Percentiles rank a stretch among this genome's conserved stretches.
These are phyloP conservation scores for Camellia granthamiana DNA, from an alignment of 148 eudicot genomes.

Conservation along the genomic window DNA sequence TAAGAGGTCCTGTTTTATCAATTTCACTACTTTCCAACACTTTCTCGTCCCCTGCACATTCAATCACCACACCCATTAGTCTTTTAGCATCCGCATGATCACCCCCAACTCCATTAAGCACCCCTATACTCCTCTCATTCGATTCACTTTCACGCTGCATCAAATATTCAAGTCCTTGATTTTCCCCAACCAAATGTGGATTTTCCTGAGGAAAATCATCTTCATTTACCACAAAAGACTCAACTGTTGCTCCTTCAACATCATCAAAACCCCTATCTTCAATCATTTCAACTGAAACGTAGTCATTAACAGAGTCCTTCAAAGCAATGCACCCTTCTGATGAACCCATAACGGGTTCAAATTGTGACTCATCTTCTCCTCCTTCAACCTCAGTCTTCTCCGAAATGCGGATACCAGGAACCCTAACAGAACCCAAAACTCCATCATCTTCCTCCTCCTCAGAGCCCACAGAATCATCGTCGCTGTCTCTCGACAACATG, in stretches of 20 bases:
- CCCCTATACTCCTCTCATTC: neutral
- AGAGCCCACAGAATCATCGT: constrained; percentile 29
- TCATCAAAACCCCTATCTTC: constrained; percentile 9
- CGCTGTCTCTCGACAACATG: constrained; percentile 39
- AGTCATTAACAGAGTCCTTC: constrained; percentile 6
- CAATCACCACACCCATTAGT: neutral
- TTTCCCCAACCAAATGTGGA: constrained; percentile 15
- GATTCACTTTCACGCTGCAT: neutral
- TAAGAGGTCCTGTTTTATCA: neutral
- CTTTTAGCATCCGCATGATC: neutral
- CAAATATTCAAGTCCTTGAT: constrained; percentile 13
- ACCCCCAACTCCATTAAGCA: constrained; percentile 4
- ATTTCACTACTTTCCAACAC: neutral
- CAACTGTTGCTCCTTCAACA: neutral
- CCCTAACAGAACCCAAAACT: constrained; percentile 22
- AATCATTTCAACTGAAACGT: constrained; percentile 4
- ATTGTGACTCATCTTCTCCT: constrained; percentile 15
- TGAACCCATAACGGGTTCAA: constrained; percentile 13
- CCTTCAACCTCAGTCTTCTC: constrained; percentile 22
- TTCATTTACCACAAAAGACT: constrained; percentile 16
- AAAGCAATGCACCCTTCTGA: constrained; percentile 7
- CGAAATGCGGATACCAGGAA: constrained; percentile 21
- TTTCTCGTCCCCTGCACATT: neutral
- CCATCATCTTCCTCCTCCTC: constrained; percentile 29
- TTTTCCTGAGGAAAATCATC: neutral